phyloP scores from a whole-genome alignment of 2,329 filamentous ascomycete species.

The Ophiostoma perfectum region DNA sequence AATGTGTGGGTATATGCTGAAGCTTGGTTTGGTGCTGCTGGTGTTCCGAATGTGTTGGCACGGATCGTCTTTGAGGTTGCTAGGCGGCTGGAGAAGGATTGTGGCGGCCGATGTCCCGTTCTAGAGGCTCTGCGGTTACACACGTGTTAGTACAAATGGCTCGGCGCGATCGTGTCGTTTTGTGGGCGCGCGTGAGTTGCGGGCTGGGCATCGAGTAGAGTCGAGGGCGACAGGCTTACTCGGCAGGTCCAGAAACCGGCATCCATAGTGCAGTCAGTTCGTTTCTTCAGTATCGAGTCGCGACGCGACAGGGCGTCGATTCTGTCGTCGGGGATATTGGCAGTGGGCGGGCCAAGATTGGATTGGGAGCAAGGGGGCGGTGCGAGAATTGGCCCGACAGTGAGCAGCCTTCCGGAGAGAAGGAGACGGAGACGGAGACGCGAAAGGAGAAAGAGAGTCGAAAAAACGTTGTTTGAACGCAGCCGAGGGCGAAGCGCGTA shows the following conservation, averaged over 20 bases:
- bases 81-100: constrained; percentile 6
- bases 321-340: not conserved
- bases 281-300: constrained; percentile 1
- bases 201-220: not conserved
- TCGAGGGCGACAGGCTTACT: constrained; percentile 9
- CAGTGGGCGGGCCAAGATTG: not conserved
- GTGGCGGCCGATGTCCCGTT: constrained; percentile 19
- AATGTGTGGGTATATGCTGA: too few relatives aligned
- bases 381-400: too few relatives aligned
- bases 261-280: constrained; percentile 22
- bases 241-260: constrained; percentile 19
- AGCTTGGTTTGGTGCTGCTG: too few relatives aligned
- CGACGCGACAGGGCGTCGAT: constrained; percentile 18
- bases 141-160: constrained; percentile 10
- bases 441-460: not conserved
- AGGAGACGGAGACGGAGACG: not conserved
- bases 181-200: not conserved
- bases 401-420: not conserved
- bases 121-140: constrained; percentile 21
- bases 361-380: too few relatives aligned
- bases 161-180: not conserved
- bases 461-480: not conserved
- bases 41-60: too few relatives aligned
- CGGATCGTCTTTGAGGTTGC: not conserved
- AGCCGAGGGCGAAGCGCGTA: not conserved